phyloP scores from a whole-genome alignment of 441 rosid genomes.

The Euphorbia celastroides region DNA sequence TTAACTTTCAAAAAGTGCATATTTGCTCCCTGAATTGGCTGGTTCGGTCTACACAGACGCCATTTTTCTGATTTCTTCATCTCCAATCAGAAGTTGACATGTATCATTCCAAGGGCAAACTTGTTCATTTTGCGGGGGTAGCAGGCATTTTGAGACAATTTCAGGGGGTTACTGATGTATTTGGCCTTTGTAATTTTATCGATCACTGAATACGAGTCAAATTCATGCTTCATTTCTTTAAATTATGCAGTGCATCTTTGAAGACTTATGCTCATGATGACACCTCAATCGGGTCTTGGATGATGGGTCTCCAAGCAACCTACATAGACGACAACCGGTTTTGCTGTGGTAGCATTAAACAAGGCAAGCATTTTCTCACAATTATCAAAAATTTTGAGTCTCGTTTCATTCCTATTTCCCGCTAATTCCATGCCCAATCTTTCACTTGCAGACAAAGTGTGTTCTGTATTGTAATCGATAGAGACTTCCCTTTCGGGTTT shows the following conservation, averaged over 20 bases:
- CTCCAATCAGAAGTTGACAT: no score
- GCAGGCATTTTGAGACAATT: no score
- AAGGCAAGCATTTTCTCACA: slow-evolving; percentile 43
- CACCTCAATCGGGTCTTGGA: slow-evolving; percentile 89
- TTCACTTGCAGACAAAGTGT: slow-evolving; percentile 73
- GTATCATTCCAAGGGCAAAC: no score
- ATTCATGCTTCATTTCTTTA: neutral
- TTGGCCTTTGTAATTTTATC: no score
- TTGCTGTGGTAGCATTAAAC: slow-evolving; percentile 83
- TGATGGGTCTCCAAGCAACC: slow-evolving; percentile 88
- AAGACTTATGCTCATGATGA: slow-evolving; percentile 87
- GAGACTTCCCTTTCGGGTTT: slow-evolving; percentile 2
- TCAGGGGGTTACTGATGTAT: no score
- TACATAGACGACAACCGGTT: slow-evolving; percentile 83
- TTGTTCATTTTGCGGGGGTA: no score
- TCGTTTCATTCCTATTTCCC: neutral
- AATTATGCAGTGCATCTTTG: slow-evolving; percentile 69
- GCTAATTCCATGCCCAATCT: neutral
- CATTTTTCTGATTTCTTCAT: no score
- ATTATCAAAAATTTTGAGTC: neutral
- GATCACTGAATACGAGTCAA: slow-evolving; percentile 2
- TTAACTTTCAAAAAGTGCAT: no score
- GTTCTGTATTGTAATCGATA: slow-evolving; percentile 48
- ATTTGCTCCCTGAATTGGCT: no score
- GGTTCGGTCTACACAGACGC: no score